A percentile compares a stretch with the other conserved stretches of the same genome.
Conservation (phyloP, 1,139 yeast genomes). For the Yamadazyma friedrichii region DNA sequence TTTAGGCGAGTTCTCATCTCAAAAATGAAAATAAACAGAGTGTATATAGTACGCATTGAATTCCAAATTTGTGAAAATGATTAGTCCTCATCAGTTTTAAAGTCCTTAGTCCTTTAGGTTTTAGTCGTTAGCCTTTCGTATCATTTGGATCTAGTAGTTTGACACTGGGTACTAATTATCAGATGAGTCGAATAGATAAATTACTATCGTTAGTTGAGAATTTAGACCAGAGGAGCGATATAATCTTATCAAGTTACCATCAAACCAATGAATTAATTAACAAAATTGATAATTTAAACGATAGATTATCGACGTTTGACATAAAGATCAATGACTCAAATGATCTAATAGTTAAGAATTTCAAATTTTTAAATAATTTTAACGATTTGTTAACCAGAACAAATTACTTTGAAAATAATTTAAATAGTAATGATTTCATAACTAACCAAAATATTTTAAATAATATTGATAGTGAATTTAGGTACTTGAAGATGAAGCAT, state of each 20-base stretch:
- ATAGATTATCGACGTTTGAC: slow-evolving; percentile 26
- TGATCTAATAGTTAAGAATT: slow-evolving; percentile 24
- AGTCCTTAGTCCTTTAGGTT: neutral
- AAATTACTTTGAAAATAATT: slow-evolving; percentile 34
- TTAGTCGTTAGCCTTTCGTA: neutral
- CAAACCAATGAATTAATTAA: slow-evolving; percentile 1
- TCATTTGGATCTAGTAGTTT: too few relatives aligned
- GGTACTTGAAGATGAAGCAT: slow-evolving; percentile 26
- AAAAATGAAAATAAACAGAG: slow-evolving; percentile 4
- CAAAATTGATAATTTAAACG: slow-evolving; percentile 6
- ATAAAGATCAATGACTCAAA: slow-evolving; percentile 29
- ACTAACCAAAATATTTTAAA: slow-evolving; percentile 51
- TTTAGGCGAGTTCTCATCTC: too few relatives aligned
- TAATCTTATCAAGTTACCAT: neutral
- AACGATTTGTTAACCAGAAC: slow-evolving; percentile 33
- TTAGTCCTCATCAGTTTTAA: too few relatives aligned
- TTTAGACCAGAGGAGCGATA: slow-evolving; percentile 9
- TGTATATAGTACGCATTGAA: slow-evolving; percentile 2
- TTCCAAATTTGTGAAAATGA: neutral
- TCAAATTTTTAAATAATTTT: slow-evolving; percentile 23
- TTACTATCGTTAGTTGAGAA: slow-evolving; percentile 5
- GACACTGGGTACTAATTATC: neutral
- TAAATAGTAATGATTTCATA: slow-evolving; percentile 29
- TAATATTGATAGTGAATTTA: slow-evolving; percentile 47
- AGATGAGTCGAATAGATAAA: slow-evolving; percentile 6